Conservation (phyloP, 176 grass and related monocot genomes). For the Chrysopogon serrulatus region DNA sequence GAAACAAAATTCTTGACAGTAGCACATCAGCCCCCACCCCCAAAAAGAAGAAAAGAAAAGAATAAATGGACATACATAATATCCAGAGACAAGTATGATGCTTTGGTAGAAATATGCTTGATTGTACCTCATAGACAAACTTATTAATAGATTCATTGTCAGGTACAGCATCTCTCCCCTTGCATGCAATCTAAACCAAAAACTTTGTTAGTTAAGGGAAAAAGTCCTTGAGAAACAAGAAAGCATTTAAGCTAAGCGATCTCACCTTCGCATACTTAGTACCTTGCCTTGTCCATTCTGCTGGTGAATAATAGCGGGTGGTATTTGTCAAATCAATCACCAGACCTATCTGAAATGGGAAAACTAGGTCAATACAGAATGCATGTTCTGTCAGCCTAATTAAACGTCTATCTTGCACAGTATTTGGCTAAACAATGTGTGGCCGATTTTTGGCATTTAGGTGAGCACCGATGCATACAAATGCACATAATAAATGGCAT, state of each 20-base stretch:
- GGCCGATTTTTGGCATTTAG: neutral
- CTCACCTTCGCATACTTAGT: conserved; percentile 96
- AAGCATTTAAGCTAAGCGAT: conserved; percentile 2
- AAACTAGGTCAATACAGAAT: neutral
- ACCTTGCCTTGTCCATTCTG: conserved; percentile 89
- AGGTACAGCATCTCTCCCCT: conserved; percentile 90
- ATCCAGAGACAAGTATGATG: neutral
- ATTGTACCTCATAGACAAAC: conserved; percentile 79
- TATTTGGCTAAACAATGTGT: neutral
- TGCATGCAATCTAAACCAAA: conserved; percentile 76
- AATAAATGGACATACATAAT: neutral
- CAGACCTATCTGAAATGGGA: conserved; percentile 75
- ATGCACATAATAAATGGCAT: neutral
- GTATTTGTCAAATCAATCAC: conserved; percentile 99
- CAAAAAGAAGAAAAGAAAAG: neutral
- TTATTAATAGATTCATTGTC: conserved; percentile 86
- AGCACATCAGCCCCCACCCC: neutral
- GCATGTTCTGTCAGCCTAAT: neutral
- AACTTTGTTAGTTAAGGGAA: conserved; percentile 17
- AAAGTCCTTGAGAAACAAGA: neutral
- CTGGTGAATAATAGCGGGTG: conserved; percentile 64
- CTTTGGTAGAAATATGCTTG: neutral
- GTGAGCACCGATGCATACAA: neutral
- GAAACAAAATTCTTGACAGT: conserved; percentile 2
- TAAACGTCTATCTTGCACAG: neutral